Conservation (phyloP, 1,139 yeast species). For the Candida mesenterica region DNA sequence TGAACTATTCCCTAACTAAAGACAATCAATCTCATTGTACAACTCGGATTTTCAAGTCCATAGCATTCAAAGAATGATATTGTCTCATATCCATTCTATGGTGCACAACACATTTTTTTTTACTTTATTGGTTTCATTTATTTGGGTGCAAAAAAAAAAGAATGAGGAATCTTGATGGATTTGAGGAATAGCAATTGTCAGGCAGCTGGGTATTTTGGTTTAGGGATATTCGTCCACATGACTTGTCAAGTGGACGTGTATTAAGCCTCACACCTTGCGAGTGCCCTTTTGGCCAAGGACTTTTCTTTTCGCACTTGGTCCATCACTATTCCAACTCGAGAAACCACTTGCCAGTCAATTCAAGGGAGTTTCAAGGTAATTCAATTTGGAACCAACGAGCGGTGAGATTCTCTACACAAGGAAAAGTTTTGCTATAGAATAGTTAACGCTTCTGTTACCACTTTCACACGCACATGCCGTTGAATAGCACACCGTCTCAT, state of each 20-base stretch:
- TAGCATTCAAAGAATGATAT: no score
- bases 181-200: not conserved
- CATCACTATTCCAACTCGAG: no score
- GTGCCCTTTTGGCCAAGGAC: no score
- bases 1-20: no score
- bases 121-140: slow-evolving; percentile 11
- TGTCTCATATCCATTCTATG: no score
- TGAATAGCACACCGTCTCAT: not conserved
- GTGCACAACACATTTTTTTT: no score
- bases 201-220: not conserved
- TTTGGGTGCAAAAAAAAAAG: slow-evolving; percentile 5
- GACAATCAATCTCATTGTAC: no score
- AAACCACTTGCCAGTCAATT: slow-evolving; percentile 10
- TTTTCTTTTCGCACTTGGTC: no score
- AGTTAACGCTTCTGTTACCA: slow-evolving; percentile 1
- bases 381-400: not conserved
- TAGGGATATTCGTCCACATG: not conserved
- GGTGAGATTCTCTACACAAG: slow-evolving; percentile 2
- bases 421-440: slow-evolving; percentile 1
- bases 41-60: no score
- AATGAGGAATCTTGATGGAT: not conserved
- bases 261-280: not conserved
- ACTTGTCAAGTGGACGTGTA: not conserved
- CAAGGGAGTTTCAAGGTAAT: not conserved
- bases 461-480: not conserved